Percentiles rank a stretch among this genome's conserved stretches.
Evolutionary conservation across 164 flowering plant genomes (phyloP).

Genomic region (Vitis rupestris): DNA sequence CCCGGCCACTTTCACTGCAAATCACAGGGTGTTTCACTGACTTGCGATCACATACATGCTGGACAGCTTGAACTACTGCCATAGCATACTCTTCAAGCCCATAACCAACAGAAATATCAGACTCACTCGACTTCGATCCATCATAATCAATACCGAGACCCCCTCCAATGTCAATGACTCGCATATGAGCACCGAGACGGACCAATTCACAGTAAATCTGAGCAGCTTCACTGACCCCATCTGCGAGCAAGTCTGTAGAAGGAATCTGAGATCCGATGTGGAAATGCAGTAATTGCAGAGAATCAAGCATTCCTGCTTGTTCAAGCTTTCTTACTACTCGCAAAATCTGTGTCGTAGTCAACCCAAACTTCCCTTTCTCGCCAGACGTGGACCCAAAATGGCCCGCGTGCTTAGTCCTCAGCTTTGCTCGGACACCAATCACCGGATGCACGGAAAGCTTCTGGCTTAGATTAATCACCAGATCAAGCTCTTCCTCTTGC

Average conservation of each 20-base stretch:
- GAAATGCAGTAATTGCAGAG: conserved; percentile 84
- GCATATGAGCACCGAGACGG: conserved; percentile 90
- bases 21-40: conserved; percentile 79
- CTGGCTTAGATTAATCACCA: conserved; percentile 65
- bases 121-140: conserved; percentile 71
- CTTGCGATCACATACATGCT: conserved; percentile 64
- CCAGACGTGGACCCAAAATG: conserved; percentile 99
- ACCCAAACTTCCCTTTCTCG: conserved; percentile 96
- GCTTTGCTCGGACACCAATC: conserved; percentile 87
- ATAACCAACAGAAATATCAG: conserved; percentile 84
- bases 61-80: conserved; percentile 70
- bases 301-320: conserved; percentile 71
- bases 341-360: conserved; percentile 72
- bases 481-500: conserved; percentile 92
- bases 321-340: conserved; percentile 71
- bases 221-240: conserved; percentile 86
- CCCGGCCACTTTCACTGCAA: conserved; percentile 96
- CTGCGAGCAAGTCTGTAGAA: conserved; percentile 61
- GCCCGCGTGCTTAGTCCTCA: conserved; percentile 90
- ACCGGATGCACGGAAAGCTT: conserved; percentile 65
- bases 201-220: conserved; percentile 89
- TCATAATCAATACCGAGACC: conserved; percentile 97
- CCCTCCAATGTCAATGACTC: conserved; percentile 86
- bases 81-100: conserved; percentile 79
- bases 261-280: conserved; percentile 99